These are phyloP conservation scores for Trichoderma sp. DNA, from an alignment of 2,329 filamentous ascomycete genomes.

Conservation along the genomic window DNA sequence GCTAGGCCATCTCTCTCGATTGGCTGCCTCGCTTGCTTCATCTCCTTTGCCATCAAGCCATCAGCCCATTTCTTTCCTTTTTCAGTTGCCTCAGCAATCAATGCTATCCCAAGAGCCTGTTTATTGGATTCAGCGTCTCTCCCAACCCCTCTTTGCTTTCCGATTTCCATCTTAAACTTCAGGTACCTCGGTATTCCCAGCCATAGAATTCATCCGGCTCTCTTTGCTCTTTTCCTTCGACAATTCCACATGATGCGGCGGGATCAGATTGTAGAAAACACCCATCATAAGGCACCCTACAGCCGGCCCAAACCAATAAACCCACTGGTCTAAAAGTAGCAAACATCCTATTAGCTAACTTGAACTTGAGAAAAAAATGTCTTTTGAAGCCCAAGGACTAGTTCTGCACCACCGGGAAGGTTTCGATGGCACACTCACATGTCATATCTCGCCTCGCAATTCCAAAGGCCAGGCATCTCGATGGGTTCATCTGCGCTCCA, in stretches of 20 bases:
- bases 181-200: background rate
- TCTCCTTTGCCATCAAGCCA: background rate
- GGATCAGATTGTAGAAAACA: slow-evolving; percentile 32
- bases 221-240: background rate
- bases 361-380: background rate
- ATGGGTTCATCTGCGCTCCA: slow-evolving; percentile 45
- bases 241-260: slow-evolving; percentile 29
- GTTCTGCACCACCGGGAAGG: rapidly evolving
- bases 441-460: slow-evolving; percentile 34
- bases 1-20: background rate
- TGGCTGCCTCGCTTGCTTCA: background rate
- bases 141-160: background rate
- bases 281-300: slow-evolving; percentile 30
- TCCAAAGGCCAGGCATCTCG: slow-evolving; percentile 44
- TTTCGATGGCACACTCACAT: slow-evolving; percentile 21
- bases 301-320: slow-evolving; percentile 39
- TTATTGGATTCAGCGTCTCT: background rate
- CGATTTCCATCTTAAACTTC: background rate
- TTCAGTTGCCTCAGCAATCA: background rate
- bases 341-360: background rate
- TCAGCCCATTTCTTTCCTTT: background rate
- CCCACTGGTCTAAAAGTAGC: slow-evolving; percentile 33
- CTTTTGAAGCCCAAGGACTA: background rate
- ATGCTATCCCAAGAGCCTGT: background rate
- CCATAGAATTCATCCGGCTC: background rate